These are phyloP conservation scores for Chionographis japonica DNA, from an alignment of 106 monocot genomes.

Conservation along the genomic window DNA sequence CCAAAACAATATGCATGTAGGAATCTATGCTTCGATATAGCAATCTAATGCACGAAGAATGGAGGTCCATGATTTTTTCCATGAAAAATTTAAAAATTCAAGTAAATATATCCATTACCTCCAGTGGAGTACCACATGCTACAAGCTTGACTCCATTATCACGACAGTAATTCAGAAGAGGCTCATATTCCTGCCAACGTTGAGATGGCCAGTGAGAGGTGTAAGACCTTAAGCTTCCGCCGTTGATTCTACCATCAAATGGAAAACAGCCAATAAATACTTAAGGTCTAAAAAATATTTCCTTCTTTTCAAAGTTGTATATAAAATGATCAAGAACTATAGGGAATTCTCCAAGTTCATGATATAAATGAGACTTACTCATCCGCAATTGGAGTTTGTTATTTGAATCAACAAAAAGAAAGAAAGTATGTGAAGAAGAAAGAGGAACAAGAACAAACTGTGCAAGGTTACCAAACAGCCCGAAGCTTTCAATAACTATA, in stretches of 20 bases:
- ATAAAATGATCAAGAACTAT: too few species aligned
- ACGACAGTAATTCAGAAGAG: conserved; percentile 88
- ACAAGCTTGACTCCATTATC: conserved; percentile 79
- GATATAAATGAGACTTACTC: too few species aligned
- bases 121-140: conserved; percentile 94
- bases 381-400: too few species aligned
- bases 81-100: neutral
- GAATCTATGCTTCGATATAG: too few species aligned
- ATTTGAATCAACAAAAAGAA: neutral
- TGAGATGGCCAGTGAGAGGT: conserved; percentile 72
- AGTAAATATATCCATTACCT: conserved; percentile 46
- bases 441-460: too few species aligned
- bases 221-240: conserved; percentile 46
- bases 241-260: conserved; percentile 80
- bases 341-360: too few species aligned
- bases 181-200: conserved; percentile 92
- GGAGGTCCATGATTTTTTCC: neutral
- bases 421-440: neutral
- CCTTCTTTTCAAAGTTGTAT: too few species aligned
- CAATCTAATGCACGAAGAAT: too few species aligned
- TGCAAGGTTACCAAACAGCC: too few species aligned
- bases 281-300: too few species aligned
- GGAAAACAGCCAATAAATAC: neutral
- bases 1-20: too few species aligned
- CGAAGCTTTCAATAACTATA: too few species aligned